These are phyloP conservation scores for Podospora bellae-mahoneyi DNA, from an alignment of 495 filamentous ascomycete genomes.

Conservation along the genomic window DNA sequence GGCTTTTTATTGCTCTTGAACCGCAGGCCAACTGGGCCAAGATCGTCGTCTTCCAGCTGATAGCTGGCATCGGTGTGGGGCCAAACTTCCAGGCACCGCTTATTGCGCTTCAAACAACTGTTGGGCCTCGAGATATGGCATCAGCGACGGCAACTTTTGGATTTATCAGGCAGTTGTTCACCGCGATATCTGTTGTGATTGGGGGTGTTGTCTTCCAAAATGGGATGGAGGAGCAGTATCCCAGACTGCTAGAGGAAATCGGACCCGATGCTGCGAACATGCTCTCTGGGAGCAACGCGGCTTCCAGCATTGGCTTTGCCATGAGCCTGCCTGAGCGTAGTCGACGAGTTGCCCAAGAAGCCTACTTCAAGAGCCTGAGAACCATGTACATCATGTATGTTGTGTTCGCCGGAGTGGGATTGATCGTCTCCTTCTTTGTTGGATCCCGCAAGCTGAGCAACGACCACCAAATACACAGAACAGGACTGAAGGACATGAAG, in stretches of 20 bases:
- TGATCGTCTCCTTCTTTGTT: constrained; percentile 55
- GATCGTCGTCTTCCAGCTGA: constrained; percentile 59
- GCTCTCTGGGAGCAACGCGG: constrained; percentile 53
- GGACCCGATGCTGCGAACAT: constrained; percentile 42
- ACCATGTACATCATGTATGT: constrained; percentile 71
- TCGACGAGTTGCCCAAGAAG: constrained; percentile 47
- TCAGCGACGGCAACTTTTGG: constrained; percentile 73
- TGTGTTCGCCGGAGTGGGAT: constrained; percentile 49
- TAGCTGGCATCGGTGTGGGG: constrained; percentile 64
- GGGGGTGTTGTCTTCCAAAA: constrained; percentile 81
- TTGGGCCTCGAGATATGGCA: constrained; percentile 66
- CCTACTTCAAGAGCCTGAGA: constrained; percentile 55
- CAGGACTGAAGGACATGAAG: constrained; percentile 52
- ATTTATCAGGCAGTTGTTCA: constrained; percentile 71
- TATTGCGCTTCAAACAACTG: constrained; percentile 72
- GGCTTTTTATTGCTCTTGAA: constrained; percentile 60
- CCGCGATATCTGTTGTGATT: constrained; percentile 68
- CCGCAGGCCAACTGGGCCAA: constrained; percentile 52
- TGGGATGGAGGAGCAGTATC: constrained; percentile 46
- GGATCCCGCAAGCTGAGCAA: constrained; percentile 54
- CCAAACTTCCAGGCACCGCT: constrained; percentile 72
- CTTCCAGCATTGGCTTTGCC: constrained; percentile 57
- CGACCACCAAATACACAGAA: constrained; percentile 59
- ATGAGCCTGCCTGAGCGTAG: constrained; percentile 45
- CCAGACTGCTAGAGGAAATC: constrained; percentile 35